Percentiles rank a stretch among this genome's conserved stretches.
Evolutionary conservation across 1,139 yeast species (phyloP).

Genomic region (Hyphopichia burtonii): DNA sequence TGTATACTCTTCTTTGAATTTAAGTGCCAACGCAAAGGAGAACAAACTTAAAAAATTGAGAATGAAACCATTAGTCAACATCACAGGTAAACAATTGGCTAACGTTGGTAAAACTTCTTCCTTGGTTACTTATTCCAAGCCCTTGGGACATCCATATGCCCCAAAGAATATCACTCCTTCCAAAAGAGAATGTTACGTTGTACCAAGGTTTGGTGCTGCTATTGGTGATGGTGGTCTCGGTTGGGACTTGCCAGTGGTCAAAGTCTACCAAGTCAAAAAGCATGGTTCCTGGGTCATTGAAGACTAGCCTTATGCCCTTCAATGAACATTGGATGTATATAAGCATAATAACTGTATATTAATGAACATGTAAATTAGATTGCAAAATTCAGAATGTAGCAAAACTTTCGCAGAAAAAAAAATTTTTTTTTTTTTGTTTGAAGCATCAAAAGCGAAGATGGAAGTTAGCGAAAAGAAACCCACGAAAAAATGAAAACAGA

Average conservation of each 20-base stretch:
- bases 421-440: neutral
- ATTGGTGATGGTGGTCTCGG: conserved; percentile 84
- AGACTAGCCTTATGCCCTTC: neutral
- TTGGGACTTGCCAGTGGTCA: conserved; percentile 87
- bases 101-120: conserved; percentile 75
- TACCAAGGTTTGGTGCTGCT: conserved; percentile 86
- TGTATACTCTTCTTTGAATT: conserved; percentile 64
- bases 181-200: conserved; percentile 82
- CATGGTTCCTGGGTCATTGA: conserved; percentile 60
- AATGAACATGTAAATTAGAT: neutral
- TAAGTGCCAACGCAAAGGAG: conserved; percentile 37
- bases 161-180: conserved; percentile 65
- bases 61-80: conserved; percentile 74
- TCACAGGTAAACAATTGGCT: conserved; percentile 71
- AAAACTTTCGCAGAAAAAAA: neutral
- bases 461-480: neutral
- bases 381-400: neutral
- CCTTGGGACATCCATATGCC: conserved; percentile 86
- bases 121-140: conserved; percentile 81
- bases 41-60: conserved; percentile 49
- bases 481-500: neutral
- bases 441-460: neutral
- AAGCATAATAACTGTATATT: neutral
- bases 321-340: neutral
- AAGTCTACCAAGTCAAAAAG: conserved; percentile 67